Evolutionary conservation across 495 filamentous ascomycete species (phyloP).

Genomic region (Neurospora sp.): DNA sequence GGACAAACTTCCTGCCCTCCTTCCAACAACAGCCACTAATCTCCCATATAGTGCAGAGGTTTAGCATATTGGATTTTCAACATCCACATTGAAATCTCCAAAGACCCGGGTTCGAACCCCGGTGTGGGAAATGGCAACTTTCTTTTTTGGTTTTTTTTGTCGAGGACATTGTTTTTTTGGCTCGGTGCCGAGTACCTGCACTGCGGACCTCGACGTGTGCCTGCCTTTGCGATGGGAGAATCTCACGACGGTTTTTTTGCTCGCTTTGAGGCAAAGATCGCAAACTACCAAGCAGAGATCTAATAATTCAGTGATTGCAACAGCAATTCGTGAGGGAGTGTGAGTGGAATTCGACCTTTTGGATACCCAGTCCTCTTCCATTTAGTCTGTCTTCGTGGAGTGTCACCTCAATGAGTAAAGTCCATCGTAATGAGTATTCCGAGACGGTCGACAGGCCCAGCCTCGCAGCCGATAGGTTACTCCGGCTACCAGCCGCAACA

Average conservation of each 20-base stretch:
- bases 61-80: background rate
- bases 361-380: background rate
- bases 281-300: background rate
- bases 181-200: background rate
- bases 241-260: background rate
- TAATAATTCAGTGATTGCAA: background rate
- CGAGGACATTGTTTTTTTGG: background rate
- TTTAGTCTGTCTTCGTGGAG: background rate
- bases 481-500: no score
- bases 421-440: no score
- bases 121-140: background rate
- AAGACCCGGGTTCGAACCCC: background rate
- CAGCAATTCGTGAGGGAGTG: background rate
- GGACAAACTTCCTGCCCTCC: background rate
- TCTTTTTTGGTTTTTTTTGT: background rate
- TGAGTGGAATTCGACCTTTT: background rate
- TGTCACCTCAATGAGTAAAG: background rate
- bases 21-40: background rate
- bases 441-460: no score
- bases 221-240: background rate
- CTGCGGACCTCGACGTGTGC: background rate
- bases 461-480: no score
- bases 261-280: background rate
- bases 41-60: background rate
- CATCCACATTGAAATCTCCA: background rate